Base-by-base conservation (phyloP, 768 basidiomycete genomes). In the Trametes cingulata region DNA sequence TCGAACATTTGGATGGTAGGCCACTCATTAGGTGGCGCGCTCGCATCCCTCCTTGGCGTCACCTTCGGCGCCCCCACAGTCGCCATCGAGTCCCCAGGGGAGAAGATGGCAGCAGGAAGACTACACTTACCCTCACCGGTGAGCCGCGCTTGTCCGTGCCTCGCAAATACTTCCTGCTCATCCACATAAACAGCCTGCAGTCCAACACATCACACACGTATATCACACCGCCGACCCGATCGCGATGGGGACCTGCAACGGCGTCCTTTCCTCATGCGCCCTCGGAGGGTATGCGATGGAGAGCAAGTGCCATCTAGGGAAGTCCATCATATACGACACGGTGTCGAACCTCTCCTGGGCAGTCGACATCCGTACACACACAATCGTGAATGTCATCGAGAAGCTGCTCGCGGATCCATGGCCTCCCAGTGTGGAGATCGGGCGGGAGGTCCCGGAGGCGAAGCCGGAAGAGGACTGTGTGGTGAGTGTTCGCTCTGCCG, bases 181-280 rank as follows among this genome's bases (percentile, higher is more conserved):
- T 0, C 54, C 19, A 10, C 14, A 19, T 15, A 13, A 42, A 15
- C 64, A 90, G 86, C 90, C 89, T 35, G 87, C 86, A 7, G 81
- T 81, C 10, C 85, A 88, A 15, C 90, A 91, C 65, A 80, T 97
- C 61, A 95, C 91, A 0, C 95, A 98, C 72, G 79, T 98, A 27
- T 97, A 91, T 73, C 92, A 97, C 69, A 96, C 89, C 20, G 95
- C 95, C 25, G 95, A 98, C 74, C 95, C 95, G 6, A 91, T 98
- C 51, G 85, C 95, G 19, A 93, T 93, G 87, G 91, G 91, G 36
- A 87, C 85, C 8, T 94, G 93, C 74, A 94, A 84, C 57, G 92
- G 92, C 14, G 77, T 90, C 1, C 68, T 91, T 0, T 94, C 90
- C 0, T 83, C 86, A 1, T 98, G 95, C 70, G 86, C 90, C 3